phyloP scores from a whole-genome alignment of 2,329 filamentous ascomycete species.

The Chaetomium strumarium region DNA sequence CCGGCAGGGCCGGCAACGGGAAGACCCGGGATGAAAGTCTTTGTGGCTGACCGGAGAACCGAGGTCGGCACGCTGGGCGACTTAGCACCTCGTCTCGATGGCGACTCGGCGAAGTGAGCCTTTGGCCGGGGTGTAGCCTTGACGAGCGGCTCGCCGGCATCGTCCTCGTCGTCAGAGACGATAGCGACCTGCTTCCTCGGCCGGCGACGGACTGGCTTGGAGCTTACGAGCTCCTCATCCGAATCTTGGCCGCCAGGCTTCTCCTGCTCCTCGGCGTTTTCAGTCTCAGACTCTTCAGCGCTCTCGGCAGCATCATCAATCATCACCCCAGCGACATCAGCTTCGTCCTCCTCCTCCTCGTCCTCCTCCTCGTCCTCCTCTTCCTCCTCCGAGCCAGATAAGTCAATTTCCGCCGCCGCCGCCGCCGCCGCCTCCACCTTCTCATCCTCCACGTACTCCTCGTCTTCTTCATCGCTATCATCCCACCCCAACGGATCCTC shows the following conservation, averaged over 20 bases:
- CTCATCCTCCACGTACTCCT: constrained; percentile 35
- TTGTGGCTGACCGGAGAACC: constrained; percentile 61
- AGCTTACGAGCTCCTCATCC: constrained; percentile 34
- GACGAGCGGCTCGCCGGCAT: constrained; percentile 35
- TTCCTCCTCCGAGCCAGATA: constrained; percentile 22
- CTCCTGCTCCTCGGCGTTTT: constrained; percentile 30
- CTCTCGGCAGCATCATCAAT: constrained; percentile 23
- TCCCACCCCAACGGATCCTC: constrained; percentile 50
- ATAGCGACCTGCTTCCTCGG: constrained; percentile 46
- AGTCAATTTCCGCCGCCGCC: constrained; percentile 16
- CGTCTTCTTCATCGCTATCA: constrained; percentile 46
- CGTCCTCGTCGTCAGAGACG: constrained; percentile 63
- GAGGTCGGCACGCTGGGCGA: constrained; percentile 56
- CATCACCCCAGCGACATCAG: constrained; percentile 8
- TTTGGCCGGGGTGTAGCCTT: constrained; percentile 47
- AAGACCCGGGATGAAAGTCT: constrained; percentile 64
- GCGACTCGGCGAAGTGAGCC: constrained; percentile 35
- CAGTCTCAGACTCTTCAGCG: constrained; percentile 27
- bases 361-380: constrained; percentile 28
- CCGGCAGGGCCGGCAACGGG: constrained; percentile 52
- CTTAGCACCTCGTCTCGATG: constrained; percentile 35
- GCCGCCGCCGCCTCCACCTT: constrained; percentile 23
- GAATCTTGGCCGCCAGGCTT: constrained; percentile 26
- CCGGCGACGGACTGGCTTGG: constrained; percentile 40
- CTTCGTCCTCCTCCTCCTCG: constrained; percentile 30